Percentiles rank a stretch among this genome's conserved stretches.
Conservation (phyloP, 2,329 filamentous ascomycete genomes). For the Cladosporium sp. region DNA sequence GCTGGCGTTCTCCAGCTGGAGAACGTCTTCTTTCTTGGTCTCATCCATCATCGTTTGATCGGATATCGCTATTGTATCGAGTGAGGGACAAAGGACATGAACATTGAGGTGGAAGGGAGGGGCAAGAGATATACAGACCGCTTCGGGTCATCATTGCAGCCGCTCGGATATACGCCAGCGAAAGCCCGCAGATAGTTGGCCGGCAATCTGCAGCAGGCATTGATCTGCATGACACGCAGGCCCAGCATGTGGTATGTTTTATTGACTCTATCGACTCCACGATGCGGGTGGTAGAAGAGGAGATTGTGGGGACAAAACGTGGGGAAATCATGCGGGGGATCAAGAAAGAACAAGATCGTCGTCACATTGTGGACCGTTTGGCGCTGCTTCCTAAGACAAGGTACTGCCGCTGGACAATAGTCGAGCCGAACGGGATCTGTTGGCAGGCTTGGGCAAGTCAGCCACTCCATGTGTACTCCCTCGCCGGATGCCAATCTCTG, state of each 20-base stretch:
- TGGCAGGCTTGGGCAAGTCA: neutral
- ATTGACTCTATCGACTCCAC: too few relatives aligned
- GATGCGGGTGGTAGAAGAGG: neutral
- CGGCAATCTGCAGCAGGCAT: neutral
- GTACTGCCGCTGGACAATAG: slow-evolving; percentile 1
- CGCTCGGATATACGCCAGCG: slow-evolving; percentile 2
- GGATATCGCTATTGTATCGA: neutral
- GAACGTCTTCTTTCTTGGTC: neutral
- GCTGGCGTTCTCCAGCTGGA: slow-evolving; percentile 4
- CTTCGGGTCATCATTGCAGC: neutral
- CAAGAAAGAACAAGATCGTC: slow-evolving; percentile 9
- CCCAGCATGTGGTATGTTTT: neutral
- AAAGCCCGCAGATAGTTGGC: neutral
- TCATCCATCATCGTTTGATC: neutral
- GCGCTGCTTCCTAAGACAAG: neutral
- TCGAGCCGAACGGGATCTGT: neutral
- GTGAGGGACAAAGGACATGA: neutral
- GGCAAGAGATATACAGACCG: neutral
- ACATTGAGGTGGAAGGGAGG: neutral
- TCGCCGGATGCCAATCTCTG: slow-evolving; percentile 23
- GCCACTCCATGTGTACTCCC: slow-evolving; percentile 12
- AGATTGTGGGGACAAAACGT: slow-evolving; percentile 3
- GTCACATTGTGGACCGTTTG: neutral
- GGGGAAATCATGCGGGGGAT: slow-evolving; percentile 7
- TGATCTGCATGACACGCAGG: neutral